Evolutionary conservation across 2,329 filamentous ascomycete species (phyloP).

Genomic region (Claviceps maximensis): DNA sequence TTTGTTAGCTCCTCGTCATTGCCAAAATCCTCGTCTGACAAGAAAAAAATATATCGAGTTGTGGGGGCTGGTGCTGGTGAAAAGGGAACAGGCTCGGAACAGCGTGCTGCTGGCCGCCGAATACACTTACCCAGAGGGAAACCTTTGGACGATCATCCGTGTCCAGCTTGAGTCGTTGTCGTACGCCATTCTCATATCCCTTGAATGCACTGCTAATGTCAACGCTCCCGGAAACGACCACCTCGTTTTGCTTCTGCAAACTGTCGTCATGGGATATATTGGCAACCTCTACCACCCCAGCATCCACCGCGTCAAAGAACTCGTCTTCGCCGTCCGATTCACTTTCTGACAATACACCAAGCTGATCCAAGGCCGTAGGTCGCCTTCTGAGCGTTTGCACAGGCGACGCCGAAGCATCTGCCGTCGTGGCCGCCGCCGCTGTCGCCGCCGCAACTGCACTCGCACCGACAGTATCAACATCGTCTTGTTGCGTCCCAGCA

Average conservation of each 20-base stretch:
- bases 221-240: constrained; percentile 28
- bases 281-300: constrained; percentile 74
- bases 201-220: constrained; percentile 69
- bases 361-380: constrained; percentile 54
- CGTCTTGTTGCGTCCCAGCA: constrained; percentile 18
- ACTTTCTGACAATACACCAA: constrained; percentile 65
- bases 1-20: neutral
- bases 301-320: constrained; percentile 94
- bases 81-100: neutral
- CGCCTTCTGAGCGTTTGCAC: constrained; percentile 34
- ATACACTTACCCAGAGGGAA: constrained; percentile 73
- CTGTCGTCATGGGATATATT: constrained; percentile 44
- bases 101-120: neutral
- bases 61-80: no score
- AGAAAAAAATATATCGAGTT: no score
- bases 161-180: constrained; percentile 73
- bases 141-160: constrained; percentile 88
- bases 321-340: constrained; percentile 78
- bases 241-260: constrained; percentile 25
- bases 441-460: constrained; percentile 15
- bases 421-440: neutral
- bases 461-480: constrained; percentile 16
- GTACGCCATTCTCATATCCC: constrained; percentile 83
- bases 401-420: constrained; percentile 23
- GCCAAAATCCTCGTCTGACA: no score